Conservation (phyloP, 2,329 filamentous ascomycete genomes). For the Penicillium expansum region DNA sequence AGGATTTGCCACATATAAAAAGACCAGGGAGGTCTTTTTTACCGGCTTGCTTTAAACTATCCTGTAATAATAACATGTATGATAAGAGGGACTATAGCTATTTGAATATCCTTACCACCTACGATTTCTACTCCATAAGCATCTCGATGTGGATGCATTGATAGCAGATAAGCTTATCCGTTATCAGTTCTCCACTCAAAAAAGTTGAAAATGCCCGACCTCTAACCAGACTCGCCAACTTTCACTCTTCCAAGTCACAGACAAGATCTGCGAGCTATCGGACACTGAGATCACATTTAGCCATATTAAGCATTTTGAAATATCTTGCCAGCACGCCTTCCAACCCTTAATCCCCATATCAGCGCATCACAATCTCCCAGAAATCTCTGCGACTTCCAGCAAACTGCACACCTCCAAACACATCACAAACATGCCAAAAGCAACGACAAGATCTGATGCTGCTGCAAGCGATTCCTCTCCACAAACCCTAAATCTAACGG, state of each 20-base stretch:
- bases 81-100: slow-evolving; percentile 6
- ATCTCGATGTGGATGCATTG: not conserved
- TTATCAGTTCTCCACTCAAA: slow-evolving; percentile 25
- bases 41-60: not conserved
- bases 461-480: not conserved
- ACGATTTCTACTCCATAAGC: not conserved
- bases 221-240: slow-evolving; percentile 9
- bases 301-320: not conserved
- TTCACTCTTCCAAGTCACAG: not conserved
- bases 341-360: too few species aligned
- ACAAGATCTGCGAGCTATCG: not conserved
- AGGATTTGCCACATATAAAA: not conserved
- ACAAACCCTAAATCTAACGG: slow-evolving; percentile 2
- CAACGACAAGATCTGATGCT: not conserved
- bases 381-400: slow-evolving; percentile 3
- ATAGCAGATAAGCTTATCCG: slow-evolving; percentile 18
- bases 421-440: not conserved
- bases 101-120: not conserved
- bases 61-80: slow-evolving; percentile 15
- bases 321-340: not conserved
- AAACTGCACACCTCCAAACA: not conserved
- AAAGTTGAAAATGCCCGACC: slow-evolving; percentile 20
- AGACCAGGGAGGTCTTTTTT: not conserved
- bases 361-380: not conserved
- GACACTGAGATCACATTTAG: not conserved